phyloP scores from a whole-genome alignment of 2,329 filamentous ascomycete species.

The Neofusicoccum cordaticola region DNA sequence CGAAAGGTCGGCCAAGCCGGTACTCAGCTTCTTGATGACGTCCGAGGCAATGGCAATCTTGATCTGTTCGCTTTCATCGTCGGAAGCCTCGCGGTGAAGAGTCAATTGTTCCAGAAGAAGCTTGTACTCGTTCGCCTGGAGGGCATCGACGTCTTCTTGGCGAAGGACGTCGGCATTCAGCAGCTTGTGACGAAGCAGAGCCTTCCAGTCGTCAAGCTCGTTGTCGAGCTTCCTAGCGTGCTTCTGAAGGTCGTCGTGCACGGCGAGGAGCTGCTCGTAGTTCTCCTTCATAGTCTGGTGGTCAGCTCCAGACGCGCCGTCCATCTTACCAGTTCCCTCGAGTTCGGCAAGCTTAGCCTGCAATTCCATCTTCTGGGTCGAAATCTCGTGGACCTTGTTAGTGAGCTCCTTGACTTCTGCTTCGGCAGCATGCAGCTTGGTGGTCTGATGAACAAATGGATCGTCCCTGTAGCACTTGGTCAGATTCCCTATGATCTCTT shows the following conservation, averaged over 20 bases:
- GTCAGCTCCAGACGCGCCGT: conserved; percentile 30
- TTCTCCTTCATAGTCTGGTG: conserved; percentile 31
- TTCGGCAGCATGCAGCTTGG: conserved; percentile 35
- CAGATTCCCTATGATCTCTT: background rate
- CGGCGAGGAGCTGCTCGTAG: conserved; percentile 33
- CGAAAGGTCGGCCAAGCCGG: conserved; percentile 31
- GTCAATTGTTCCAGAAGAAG: conserved; percentile 34
- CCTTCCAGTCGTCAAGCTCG: conserved; percentile 34
- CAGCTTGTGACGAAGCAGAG: conserved; percentile 32
- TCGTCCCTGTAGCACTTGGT: conserved; percentile 10
- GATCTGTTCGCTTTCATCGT: conserved; percentile 31
- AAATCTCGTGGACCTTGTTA: conserved; percentile 17
- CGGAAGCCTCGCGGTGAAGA: conserved; percentile 29
- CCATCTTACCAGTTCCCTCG: conserved; percentile 10
- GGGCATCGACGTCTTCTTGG: conserved; percentile 32
- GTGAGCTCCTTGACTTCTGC: conserved; percentile 23
- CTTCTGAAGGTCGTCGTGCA: conserved; percentile 35
- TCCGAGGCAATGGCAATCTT: conserved; percentile 30
- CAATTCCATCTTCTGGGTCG: conserved; percentile 18
- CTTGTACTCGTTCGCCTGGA: conserved; percentile 31
- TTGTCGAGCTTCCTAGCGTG: conserved; percentile 34
- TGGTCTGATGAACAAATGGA: conserved; percentile 39
- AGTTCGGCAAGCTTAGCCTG: conserved; percentile 14
- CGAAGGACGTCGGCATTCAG: conserved; percentile 33
- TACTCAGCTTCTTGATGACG: conserved; percentile 34